phyloP scores from a whole-genome alignment of 257 asterid genomes.

The Salvia splendens region DNA sequence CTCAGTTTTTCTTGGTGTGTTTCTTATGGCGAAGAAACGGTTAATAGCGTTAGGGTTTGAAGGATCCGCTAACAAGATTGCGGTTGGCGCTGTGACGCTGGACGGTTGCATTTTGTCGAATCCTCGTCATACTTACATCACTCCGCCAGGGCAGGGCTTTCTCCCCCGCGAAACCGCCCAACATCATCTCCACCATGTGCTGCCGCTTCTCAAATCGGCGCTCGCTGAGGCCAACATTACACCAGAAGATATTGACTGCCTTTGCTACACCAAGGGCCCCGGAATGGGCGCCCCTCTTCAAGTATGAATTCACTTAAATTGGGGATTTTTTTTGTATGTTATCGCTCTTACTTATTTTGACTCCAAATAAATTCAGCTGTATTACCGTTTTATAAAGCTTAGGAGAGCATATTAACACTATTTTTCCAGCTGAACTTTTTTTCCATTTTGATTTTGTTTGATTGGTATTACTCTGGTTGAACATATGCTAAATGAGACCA shows the following conservation, averaged over 20 bases:
- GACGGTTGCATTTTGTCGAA: conserved; percentile 84
- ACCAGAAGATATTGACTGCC: conserved; percentile 62
- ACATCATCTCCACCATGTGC: conserved; percentile 84
- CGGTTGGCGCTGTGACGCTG: conserved; percentile 71
- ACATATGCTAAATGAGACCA: not conserved
- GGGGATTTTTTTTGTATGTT: not conserved
- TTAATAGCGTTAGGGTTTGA: conserved; percentile 77
- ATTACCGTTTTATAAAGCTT: not conserved
- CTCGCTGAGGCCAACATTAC: conserved; percentile 60
- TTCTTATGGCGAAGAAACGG: conserved; percentile 53
- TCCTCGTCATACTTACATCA: conserved; percentile 92
- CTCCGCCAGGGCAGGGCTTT: conserved; percentile 97
- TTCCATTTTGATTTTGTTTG: not conserved
- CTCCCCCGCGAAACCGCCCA: conserved; percentile 97
- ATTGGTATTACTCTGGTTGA: not conserved
- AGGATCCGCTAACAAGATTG: conserved; percentile 95
- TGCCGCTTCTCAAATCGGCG: conserved; percentile 75
- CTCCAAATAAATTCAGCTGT: not conserved
- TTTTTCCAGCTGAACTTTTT: not conserved
- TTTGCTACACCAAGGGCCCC: conserved; percentile 96
- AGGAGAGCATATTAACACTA: not conserved
- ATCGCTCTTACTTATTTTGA: not conserved
- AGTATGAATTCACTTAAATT: conserved; percentile 31
- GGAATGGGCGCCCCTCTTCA: conserved; percentile 94
- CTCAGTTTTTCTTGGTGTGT: not conserved